phyloP scores from a whole-genome alignment of 495 filamentous ascomycete species.

The Xylaria venustula region DNA sequence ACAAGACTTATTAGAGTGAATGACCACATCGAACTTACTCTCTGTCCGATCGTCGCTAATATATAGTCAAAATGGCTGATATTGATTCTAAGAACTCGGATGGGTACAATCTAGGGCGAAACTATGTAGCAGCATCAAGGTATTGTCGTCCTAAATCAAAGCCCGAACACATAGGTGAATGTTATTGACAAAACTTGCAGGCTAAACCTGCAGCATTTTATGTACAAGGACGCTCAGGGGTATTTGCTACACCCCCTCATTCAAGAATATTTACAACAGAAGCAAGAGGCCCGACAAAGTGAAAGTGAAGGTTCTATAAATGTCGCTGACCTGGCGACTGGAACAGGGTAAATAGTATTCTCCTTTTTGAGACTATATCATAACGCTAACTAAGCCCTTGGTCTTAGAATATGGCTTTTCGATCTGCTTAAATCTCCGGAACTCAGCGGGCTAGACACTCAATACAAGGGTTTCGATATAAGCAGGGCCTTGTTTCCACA shows the following conservation, averaged over 20 bases:
- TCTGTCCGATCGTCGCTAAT: no score
- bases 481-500: neutral
- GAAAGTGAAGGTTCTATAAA: neutral
- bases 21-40: no score
- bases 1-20: no score
- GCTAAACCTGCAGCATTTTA: conserved; percentile 9
- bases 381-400: neutral
- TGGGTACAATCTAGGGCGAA: neutral
- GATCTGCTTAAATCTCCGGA: conserved; percentile 4
- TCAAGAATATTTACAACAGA: neutral
- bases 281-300: neutral
- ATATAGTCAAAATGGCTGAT: neutral
- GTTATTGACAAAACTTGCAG: neutral
- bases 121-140: conserved; percentile 4
- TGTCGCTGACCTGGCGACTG: conserved; percentile 1
- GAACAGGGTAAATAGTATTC: neutral
- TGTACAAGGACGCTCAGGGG: conserved; percentile 2
- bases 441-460: neutral
- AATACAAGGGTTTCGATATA: conserved; percentile 7
- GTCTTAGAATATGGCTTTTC: conserved; percentile 4
- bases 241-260: conserved; percentile 5
- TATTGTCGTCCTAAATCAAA: neutral
- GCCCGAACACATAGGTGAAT: neutral
- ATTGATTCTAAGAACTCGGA: neutral
- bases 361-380: neutral